phyloP scores from a whole-genome alignment of 768 basidiomycete genomes.

The Steccherinum ochraceum region DNA sequence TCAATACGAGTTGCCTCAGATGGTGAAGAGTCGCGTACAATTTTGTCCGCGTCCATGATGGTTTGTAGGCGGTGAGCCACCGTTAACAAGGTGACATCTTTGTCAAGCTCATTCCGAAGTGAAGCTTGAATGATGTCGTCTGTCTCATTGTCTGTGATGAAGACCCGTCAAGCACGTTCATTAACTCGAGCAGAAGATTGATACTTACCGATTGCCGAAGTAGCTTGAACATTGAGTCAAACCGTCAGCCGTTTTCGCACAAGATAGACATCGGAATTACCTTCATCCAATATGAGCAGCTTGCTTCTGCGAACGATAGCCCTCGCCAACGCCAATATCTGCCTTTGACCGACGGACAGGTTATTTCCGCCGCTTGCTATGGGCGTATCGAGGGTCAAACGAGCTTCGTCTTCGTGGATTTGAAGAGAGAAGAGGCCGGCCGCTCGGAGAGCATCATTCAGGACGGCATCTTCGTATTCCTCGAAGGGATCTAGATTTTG shows the following conservation, averaged over 20 bases:
- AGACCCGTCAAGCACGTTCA: background rate
- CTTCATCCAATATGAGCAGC: slow-evolving; percentile 52
- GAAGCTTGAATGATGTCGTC: slow-evolving; percentile 50
- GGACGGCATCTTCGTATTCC: slow-evolving; percentile 43
- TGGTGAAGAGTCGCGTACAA: slow-evolving; percentile 25
- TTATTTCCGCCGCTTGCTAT: slow-evolving; percentile 40
- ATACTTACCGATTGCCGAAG: slow-evolving; percentile 34
- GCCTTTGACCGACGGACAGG: slow-evolving; percentile 48
- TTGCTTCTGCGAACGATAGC: slow-evolving; percentile 51
- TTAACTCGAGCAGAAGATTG: too few relatives aligned
- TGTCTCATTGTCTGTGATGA: slow-evolving; percentile 33
- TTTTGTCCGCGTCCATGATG: slow-evolving; percentile 55
- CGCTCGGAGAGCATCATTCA: slow-evolving; percentile 42
- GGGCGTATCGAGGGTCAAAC: slow-evolving; percentile 35
- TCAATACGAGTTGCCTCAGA: background rate
- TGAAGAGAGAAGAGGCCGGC: slow-evolving; percentile 40
- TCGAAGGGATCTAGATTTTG: slow-evolving; percentile 54
- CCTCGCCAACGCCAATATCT: slow-evolving; percentile 52
- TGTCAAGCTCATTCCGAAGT: slow-evolving; percentile 37
- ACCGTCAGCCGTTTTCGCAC: too few relatives aligned
- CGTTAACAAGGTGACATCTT: slow-evolving; percentile 43
- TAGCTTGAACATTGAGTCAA: slow-evolving; percentile 23
- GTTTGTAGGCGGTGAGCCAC: slow-evolving; percentile 52
- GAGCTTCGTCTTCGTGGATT: slow-evolving; percentile 24
- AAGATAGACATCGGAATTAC: slow-evolving; percentile 18